These are phyloP conservation scores for Talaromyces pinophilus DNA, from an alignment of 2,329 filamentous ascomycete genomes.

Conservation along the genomic window DNA sequence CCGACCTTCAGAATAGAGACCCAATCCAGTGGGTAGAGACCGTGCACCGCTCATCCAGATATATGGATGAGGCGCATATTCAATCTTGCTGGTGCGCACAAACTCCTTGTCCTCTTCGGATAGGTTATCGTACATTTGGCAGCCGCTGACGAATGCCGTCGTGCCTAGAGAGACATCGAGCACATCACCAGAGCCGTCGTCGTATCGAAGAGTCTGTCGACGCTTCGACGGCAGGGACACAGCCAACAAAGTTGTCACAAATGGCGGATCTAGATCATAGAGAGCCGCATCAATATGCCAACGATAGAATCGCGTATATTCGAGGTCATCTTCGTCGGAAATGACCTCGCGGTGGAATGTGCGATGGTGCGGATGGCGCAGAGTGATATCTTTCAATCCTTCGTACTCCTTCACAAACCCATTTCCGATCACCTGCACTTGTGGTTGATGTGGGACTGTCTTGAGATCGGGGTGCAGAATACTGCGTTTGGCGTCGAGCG, in stretches of 20 bases:
- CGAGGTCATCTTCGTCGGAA: constrained; percentile 60
- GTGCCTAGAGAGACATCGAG: constrained; percentile 71
- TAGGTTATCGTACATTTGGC: constrained; percentile 69
- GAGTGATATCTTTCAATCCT: constrained; percentile 65
- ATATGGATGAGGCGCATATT: constrained; percentile 78
- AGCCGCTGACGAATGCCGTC: constrained; percentile 72
- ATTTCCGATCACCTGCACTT: constrained; percentile 79
- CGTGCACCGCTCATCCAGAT: constrained; percentile 75
- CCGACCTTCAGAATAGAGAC: constrained; percentile 65
- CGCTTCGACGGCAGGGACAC: constrained; percentile 70
- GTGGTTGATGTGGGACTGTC: constrained; percentile 76
- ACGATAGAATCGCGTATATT: constrained; percentile 66
- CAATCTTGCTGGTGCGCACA: constrained; percentile 65
- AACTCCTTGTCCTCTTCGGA: constrained; percentile 67
- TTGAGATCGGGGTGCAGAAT: constrained; percentile 78
- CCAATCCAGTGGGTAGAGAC: constrained; percentile 68
- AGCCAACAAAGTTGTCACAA: constrained; percentile 71
- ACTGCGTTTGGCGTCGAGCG: constrained; percentile 63
- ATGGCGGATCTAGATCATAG: constrained; percentile 72
- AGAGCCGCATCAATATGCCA: constrained; percentile 82
- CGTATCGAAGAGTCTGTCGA: constrained; percentile 68
- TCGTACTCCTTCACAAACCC: constrained; percentile 70
- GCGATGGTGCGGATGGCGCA: constrained; percentile 74
- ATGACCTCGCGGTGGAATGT: constrained; percentile 71
- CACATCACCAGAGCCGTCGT: constrained; percentile 68